Evolutionary conservation across 805 yeast genomes (phyloP).

Genomic region (Blastobotrys chiropterorum): DNA sequence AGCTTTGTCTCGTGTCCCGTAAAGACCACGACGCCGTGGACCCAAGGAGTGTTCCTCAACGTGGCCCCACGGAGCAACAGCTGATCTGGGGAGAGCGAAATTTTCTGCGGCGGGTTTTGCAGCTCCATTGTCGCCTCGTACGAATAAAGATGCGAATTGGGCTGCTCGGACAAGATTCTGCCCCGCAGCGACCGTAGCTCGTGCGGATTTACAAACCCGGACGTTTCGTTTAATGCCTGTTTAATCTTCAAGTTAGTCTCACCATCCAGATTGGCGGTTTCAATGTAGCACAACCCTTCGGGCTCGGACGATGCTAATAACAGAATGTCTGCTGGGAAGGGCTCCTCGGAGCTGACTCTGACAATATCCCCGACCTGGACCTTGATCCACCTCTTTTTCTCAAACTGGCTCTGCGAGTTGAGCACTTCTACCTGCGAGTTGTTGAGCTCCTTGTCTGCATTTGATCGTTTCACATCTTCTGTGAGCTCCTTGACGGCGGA

Average conservation of each 20-base stretch:
- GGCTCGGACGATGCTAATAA: constrained; percentile 92
- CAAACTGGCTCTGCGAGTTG: constrained; percentile 54
- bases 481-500: constrained; percentile 87
- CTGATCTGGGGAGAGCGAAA: constrained; percentile 86
- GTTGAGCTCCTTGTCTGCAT: constrained; percentile 85
- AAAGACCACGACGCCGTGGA: constrained; percentile 86
- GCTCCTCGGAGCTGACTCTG: constrained; percentile 75
- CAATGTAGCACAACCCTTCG: constrained; percentile 94
- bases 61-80: constrained; percentile 92
- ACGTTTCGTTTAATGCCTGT: constrained; percentile 77
- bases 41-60: constrained; percentile 89
- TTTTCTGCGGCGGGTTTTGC: constrained; percentile 22
- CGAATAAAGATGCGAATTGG: constrained; percentile 89
- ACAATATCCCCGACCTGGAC: constrained; percentile 90
- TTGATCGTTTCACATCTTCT: constrained; percentile 85
- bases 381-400: constrained; percentile 71
- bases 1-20: constrained; percentile 98
- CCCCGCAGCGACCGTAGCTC: constrained; percentile 52
- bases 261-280: constrained; percentile 96
- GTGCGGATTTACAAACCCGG: constrained; percentile 58
- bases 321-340: constrained; percentile 89
- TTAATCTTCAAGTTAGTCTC: constrained; percentile 95
- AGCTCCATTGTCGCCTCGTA: constrained; percentile 81
- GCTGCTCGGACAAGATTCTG: constrained; percentile 74
- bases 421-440: constrained; percentile 67